phyloP scores from a whole-genome alignment of 1,284 basidiomycete species.

The Puccinia horiana region DNA sequence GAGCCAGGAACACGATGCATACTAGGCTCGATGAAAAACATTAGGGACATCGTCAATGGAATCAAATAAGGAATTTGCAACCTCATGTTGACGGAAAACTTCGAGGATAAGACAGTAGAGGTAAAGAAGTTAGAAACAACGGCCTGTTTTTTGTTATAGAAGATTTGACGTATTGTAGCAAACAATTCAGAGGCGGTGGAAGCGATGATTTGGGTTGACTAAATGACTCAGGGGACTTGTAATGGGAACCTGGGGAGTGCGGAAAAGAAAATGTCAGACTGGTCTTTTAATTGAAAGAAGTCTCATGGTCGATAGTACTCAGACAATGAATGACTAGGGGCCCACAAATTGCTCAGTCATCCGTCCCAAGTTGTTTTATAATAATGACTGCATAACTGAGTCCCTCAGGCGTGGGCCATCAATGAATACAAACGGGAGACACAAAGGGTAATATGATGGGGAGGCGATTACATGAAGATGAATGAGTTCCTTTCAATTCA shows the following conservation, averaged over 20 bases:
- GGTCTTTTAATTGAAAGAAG: not conserved
- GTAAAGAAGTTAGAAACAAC: not conserved
- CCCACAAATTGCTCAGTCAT: not conserved
- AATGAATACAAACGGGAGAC: constrained; percentile 16
- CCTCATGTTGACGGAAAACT: not conserved
- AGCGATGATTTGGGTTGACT: not conserved
- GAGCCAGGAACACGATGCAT: not conserved
- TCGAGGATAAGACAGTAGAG: not conserved
- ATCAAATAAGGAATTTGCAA: not conserved
- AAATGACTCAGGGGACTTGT: not conserved
- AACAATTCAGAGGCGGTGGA: not conserved
- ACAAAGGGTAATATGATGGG: not conserved
- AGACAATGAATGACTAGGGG: not conserved
- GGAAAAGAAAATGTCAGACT: not conserved
- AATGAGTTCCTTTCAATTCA: not conserved
- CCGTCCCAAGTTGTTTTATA: not conserved
- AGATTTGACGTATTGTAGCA: not conserved
- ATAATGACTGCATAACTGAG: not conserved
- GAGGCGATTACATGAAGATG: not conserved
- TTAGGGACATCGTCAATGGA: not conserved
- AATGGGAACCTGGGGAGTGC: not conserved
- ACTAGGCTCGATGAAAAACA: not conserved
- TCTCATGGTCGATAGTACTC: not conserved
- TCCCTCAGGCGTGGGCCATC: not conserved
- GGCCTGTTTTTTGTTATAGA: not conserved